Conservation (phyloP, 768 basidiomycete species). For the Rubroboletus satanas region DNA sequence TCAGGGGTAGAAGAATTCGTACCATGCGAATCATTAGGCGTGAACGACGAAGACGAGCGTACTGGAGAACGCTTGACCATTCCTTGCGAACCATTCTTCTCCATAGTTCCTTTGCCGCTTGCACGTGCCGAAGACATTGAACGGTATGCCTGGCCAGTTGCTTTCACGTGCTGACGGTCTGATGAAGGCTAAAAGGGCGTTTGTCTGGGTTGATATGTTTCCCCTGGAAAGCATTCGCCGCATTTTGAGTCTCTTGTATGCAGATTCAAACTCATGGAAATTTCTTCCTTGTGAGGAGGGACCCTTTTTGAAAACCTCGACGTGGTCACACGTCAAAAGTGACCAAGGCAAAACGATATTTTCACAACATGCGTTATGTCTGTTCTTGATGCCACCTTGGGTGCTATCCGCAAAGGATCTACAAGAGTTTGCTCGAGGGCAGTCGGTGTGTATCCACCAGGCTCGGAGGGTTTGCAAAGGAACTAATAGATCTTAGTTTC, state of each 20-base stretch:
- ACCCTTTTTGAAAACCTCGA: constrained; percentile 21
- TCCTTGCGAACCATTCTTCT: constrained; percentile 39
- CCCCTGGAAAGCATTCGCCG: constrained; percentile 50
- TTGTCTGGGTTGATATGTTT: constrained; percentile 47
- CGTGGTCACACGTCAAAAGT: constrained; percentile 23
- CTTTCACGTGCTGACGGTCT: background rate
- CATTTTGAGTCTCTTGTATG: constrained; percentile 33
- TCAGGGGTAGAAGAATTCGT: constrained; percentile 40
- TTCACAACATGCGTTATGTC: constrained; percentile 18
- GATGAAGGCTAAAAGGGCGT: constrained; percentile 33
- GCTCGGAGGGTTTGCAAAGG: background rate
- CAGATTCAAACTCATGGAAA: constrained; percentile 28
- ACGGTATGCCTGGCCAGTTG: constrained; percentile 32
- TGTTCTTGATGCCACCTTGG: constrained; percentile 42
- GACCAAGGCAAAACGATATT: constrained; percentile 12
- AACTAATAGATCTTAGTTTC: constrained; percentile 17
- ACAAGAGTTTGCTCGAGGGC: constrained; percentile 28
- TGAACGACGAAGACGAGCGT: constrained; percentile 36
- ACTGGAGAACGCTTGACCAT: constrained; percentile 42
- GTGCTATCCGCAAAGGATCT: constrained; percentile 33
- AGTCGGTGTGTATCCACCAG: constrained; percentile 16
- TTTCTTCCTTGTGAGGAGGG: constrained; percentile 25
- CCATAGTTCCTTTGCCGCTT: constrained; percentile 33
- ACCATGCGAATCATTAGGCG: constrained; percentile 33
- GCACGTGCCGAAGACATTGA: constrained; percentile 40